Evolutionary conservation across 495 filamentous ascomycete genomes (phyloP).

Genomic region (Xylaria cubensis): DNA sequence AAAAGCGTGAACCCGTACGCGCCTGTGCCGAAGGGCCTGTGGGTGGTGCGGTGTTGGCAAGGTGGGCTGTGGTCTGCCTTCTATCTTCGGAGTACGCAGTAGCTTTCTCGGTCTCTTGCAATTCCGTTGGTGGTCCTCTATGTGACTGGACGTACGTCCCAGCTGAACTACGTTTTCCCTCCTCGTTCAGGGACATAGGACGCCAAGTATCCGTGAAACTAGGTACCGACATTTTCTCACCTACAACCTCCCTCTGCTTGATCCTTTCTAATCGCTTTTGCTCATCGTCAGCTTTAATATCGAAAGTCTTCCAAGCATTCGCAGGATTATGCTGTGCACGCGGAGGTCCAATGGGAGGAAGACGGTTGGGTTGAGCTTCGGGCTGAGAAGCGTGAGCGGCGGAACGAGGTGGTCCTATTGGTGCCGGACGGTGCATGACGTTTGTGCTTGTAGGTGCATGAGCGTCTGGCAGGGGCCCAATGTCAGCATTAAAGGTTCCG

Average conservation of each 20-base stretch:
- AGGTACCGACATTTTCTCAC: conserved; percentile 7
- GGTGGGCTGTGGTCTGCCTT: conserved; percentile 32
- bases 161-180: conserved; percentile 16
- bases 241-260: neutral
- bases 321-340: conserved; percentile 25
- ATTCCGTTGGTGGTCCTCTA: conserved; percentile 10
- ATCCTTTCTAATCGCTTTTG: conserved; percentile 35
- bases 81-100: conserved; percentile 41
- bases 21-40: conserved; percentile 45
- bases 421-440: conserved; percentile 43
- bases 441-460: conserved; percentile 56
- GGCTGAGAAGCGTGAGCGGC: conserved; percentile 32
- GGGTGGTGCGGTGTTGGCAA: conserved; percentile 39
- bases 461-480: conserved; percentile 51
- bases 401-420: conserved; percentile 50
- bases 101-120: conserved; percentile 20
- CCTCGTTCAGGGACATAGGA: conserved; percentile 20
- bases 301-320: conserved; percentile 34
- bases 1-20: conserved; percentile 70
- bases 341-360: conserved; percentile 40
- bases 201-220: conserved; percentile 23
- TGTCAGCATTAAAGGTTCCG: conserved; percentile 74
- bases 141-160: conserved; percentile 13
- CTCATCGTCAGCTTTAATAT: conserved; percentile 28
- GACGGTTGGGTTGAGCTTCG: conserved; percentile 24